Percentiles rank a stretch among this genome's conserved stretches.
Conservation (phyloP, 2,329 filamentous ascomycete genomes). For the Trichothecium roseum region DNA sequence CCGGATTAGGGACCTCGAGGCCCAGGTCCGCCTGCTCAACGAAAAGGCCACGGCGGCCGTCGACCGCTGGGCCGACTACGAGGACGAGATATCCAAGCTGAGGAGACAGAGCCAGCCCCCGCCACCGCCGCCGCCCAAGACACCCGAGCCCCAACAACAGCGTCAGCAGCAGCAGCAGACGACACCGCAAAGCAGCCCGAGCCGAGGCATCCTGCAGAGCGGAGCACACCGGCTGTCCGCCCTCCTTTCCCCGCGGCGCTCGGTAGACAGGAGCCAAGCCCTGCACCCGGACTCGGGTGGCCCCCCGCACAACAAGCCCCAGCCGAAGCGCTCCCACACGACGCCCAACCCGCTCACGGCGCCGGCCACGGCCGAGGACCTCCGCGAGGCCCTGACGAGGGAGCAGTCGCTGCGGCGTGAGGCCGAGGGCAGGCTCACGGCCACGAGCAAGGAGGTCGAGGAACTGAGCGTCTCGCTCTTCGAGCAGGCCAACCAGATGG, state of each 20-base stretch:
- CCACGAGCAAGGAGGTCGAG: slow-evolving; percentile 64
- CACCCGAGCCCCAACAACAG: slow-evolving; percentile 13
- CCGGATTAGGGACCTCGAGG: slow-evolving; percentile 58
- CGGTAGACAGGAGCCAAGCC: slow-evolving; percentile 17
- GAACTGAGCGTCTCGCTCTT: slow-evolving; percentile 68
- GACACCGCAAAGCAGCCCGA: background rate
- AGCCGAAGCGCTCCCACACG: slow-evolving; percentile 1
- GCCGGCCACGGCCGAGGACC: slow-evolving; percentile 29
- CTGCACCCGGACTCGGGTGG: slow-evolving; percentile 17
- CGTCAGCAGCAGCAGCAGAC: slow-evolving; percentile 3
- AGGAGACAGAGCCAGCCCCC: slow-evolving; percentile 25
- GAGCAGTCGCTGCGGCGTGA: slow-evolving; percentile 58
- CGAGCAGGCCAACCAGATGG: slow-evolving; percentile 81
- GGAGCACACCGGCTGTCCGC: slow-evolving; percentile 34
- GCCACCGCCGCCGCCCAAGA: slow-evolving; percentile 8
- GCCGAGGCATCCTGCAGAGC: slow-evolving; percentile 24
- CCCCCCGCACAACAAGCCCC: too few species aligned
- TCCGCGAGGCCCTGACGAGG: slow-evolving; percentile 53
- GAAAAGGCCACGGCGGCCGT: slow-evolving; percentile 57
- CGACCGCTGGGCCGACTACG: slow-evolving; percentile 65
- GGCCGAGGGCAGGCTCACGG: slow-evolving; percentile 57
- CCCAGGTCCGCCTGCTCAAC: slow-evolving; percentile 59
- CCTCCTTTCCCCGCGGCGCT: slow-evolving; percentile 35
- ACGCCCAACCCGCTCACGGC: slow-evolving; percentile 12
- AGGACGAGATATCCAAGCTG: slow-evolving; percentile 60